These are phyloP conservation scores for Rhizophagus clarus DNA, from an alignment of 192 early-diverging fungal genomes.

Conservation along the genomic window DNA sequence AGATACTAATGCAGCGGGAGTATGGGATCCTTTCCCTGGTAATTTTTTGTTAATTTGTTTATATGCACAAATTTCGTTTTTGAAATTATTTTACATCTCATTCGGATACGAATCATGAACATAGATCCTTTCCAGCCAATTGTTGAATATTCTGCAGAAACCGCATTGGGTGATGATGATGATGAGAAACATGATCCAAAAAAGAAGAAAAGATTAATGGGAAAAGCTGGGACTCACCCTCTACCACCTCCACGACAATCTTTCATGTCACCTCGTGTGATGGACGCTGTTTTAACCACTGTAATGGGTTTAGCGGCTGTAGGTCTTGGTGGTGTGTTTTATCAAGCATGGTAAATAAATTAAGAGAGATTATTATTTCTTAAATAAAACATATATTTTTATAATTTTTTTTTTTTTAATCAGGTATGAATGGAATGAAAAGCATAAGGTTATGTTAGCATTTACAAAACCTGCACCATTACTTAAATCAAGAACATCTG, in stretches of 20 bases:
- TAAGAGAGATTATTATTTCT: not conserved
- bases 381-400: not conserved
- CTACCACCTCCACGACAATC: not conserved
- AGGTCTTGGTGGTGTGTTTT: constrained; percentile 26
- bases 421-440: constrained; percentile 33
- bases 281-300: constrained; percentile 34
- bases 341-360: constrained; percentile 23
- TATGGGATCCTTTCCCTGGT: constrained; percentile 34
- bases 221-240: not conserved
- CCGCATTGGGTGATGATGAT: constrained; percentile 29
- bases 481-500: not conserved
- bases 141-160: constrained; percentile 31
- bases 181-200: not conserved
- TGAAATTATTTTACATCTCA: not conserved
- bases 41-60: constrained; percentile 4
- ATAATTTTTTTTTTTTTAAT: not conserved
- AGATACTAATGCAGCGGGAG: constrained; percentile 33
- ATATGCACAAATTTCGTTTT: not conserved
- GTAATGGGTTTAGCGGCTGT: constrained; percentile 32
- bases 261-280: constrained; percentile 21
- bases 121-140: constrained; percentile 34
- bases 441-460: constrained; percentile 18
- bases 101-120: not conserved
- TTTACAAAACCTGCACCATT: constrained; percentile 17
- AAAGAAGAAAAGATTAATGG: not conserved